Conservation (phyloP, 164 flowering plant genomes). For the Stephania japonica region DNA sequence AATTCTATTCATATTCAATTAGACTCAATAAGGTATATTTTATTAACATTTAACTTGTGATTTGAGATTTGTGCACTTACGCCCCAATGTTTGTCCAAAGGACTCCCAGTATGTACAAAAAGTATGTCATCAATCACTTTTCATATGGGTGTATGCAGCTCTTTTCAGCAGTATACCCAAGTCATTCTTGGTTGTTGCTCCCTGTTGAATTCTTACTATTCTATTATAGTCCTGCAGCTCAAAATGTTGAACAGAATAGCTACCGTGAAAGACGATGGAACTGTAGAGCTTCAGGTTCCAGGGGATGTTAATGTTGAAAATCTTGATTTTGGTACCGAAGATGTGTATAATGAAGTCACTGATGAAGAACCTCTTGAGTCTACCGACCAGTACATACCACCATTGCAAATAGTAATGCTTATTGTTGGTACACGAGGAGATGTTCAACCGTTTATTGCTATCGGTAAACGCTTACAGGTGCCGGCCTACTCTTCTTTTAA, state of each 20-base stretch:
- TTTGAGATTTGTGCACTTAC: too few relatives aligned
- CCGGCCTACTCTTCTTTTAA: not conserved
- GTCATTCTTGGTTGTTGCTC: not conserved
- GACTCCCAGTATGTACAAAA: too few relatives aligned
- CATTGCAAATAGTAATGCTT: constrained; percentile 85
- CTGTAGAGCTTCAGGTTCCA: constrained; percentile 87
- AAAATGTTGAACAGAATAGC: constrained; percentile 90
- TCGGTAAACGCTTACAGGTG: constrained; percentile 90
- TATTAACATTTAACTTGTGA: too few relatives aligned
- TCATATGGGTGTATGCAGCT: not conserved
- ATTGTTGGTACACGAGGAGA: constrained; percentile 99
- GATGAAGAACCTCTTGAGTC: constrained; percentile 59
- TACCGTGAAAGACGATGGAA: constrained; percentile 93
- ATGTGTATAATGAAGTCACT: constrained; percentile 30
- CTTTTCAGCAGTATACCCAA: not conserved
- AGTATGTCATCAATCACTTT: too few relatives aligned
- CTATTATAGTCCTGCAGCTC: constrained; percentile 47
- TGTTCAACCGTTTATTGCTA: constrained; percentile 95
- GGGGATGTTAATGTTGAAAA: constrained; percentile 48
- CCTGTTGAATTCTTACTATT: not conserved
- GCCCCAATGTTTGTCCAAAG: too few relatives aligned
- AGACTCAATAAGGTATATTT: too few relatives aligned
- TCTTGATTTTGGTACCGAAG: constrained; percentile 35
- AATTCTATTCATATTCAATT: too few relatives aligned
- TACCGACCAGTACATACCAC: constrained; percentile 64